Percentiles rank a stretch among this genome's conserved stretches.
These are phyloP conservation scores for Starmera dryadoides DNA, from an alignment of 805 yeast genomes.

Conservation along the genomic window DNA sequence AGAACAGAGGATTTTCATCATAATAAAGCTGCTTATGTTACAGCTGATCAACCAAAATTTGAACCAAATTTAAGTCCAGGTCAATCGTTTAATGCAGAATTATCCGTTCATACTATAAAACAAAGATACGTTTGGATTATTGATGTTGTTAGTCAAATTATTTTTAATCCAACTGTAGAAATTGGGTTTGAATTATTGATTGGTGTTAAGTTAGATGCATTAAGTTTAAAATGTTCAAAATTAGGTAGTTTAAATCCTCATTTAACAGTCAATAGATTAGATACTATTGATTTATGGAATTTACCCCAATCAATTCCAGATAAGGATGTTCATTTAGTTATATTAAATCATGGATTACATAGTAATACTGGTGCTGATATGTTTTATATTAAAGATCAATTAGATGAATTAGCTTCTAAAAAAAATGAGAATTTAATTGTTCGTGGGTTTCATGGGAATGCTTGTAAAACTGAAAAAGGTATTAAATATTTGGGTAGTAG, in stretches of 20 bases:
- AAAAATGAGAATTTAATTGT: constrained; percentile 51
- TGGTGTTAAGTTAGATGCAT: constrained; percentile 30
- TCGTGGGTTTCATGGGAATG: constrained; percentile 63
- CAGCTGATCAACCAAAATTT: constrained; percentile 72
- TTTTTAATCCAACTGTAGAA: constrained; percentile 56
- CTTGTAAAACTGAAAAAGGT: constrained; percentile 75
- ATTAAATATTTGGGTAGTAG: constrained; percentile 66
- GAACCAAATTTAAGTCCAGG: constrained; percentile 70
- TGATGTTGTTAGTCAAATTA: constrained; percentile 64
- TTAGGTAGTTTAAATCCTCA: constrained; percentile 24
- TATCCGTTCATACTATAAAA: constrained; percentile 58
- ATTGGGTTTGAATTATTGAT: constrained; percentile 57
- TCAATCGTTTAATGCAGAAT: constrained; percentile 50
- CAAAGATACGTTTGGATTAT: constrained; percentile 57
- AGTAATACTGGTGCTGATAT: constrained; percentile 73
- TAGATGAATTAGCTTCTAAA: constrained; percentile 36
- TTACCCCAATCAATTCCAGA: constrained; percentile 37
- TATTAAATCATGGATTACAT: constrained; percentile 73
- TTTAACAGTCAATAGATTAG: constrained; percentile 43
- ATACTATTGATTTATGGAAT: constrained; percentile 68
- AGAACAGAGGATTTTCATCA: constrained; percentile 47
- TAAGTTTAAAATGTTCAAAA: constrained; percentile 19
- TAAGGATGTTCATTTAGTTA: constrained; percentile 55
- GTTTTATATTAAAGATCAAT: constrained; percentile 63
- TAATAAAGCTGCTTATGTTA: constrained; percentile 42